Conservation (phyloP, 192 early-diverging fungal genomes). For the Entophlyctis helioformis region DNA sequence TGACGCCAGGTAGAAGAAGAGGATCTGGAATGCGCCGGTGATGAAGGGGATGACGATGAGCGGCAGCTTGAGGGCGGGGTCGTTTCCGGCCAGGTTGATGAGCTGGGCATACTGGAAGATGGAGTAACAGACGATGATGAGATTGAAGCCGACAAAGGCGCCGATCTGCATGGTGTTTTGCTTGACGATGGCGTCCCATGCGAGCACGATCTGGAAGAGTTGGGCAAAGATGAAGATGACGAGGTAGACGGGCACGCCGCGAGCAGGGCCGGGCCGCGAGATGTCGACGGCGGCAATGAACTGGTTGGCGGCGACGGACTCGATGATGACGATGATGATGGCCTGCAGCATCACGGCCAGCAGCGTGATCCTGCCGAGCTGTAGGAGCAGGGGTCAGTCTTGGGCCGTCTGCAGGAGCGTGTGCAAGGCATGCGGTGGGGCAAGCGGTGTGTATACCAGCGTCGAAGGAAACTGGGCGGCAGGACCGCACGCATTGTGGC, state of each 20-base stretch:
- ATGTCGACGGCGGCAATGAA: conserved; percentile 24
- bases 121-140: conserved; percentile 49
- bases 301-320: conserved; percentile 36
- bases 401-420: background rate
- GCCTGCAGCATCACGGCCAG: conserved; percentile 32
- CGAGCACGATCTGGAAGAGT: conserved; percentile 67
- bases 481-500: too few relatives aligned
- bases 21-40: conserved; percentile 35
- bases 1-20: conserved; percentile 22
- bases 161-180: conserved; percentile 91
- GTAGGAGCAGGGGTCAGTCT: background rate
- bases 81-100: background rate
- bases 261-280: conserved; percentile 4
- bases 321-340: conserved; percentile 37
- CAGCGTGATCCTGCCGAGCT: conserved; percentile 10
- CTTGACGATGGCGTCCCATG: conserved; percentile 80
- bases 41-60: conserved; percentile 47
- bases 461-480: too few relatives aligned
- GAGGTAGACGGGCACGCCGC: conserved; percentile 68
- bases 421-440: too few relatives aligned
- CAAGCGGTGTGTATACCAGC: too few relatives aligned
- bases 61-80: background rate
- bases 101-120: conserved; percentile 59
- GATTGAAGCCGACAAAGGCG: conserved; percentile 54
- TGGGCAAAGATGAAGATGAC: conserved; percentile 79